phyloP scores from a whole-genome alignment of 768 basidiomycete species.

The Lentinula sp. region DNA sequence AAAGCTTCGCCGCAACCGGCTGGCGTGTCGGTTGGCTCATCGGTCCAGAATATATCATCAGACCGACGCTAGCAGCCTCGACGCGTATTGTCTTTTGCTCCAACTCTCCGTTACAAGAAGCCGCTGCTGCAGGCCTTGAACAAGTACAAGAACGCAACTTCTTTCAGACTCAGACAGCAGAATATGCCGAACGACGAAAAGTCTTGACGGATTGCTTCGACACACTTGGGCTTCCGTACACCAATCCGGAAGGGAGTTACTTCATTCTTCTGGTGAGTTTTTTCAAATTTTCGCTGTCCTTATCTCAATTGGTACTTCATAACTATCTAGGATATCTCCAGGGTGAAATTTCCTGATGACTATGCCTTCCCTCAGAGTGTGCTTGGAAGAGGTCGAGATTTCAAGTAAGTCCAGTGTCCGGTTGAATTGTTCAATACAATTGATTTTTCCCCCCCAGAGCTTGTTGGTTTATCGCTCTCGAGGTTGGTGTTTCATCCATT shows the following conservation, averaged over 20 bases:
- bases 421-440: neutral
- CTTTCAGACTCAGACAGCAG: conserved; percentile 68
- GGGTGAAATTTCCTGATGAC: conserved; percentile 70
- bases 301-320: neutral
- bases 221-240: conserved; percentile 76
- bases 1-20: conserved; percentile 94
- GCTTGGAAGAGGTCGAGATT: conserved; percentile 79
- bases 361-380: conserved; percentile 78
- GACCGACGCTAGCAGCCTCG: conserved; percentile 82
- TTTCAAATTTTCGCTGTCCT: neutral
- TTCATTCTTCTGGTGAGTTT: conserved; percentile 74
- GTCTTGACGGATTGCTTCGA: conserved; percentile 84
- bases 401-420: conserved; percentile 45
- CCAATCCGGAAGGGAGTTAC: conserved; percentile 85
- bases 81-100: conserved; percentile 95
- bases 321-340: conserved; percentile 60
- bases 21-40: conserved; percentile 98
- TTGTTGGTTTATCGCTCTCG: conserved; percentile 93
- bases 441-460: conserved; percentile 47
- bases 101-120: conserved; percentile 94
- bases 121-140: conserved; percentile 85
- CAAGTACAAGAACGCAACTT: conserved; percentile 65
- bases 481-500: conserved; percentile 88
- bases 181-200: conserved; percentile 76
- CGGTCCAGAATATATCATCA: conserved; percentile 76